Base-by-base conservation (phyloP, 257 asterid species). In the Lantana camara region DNA sequence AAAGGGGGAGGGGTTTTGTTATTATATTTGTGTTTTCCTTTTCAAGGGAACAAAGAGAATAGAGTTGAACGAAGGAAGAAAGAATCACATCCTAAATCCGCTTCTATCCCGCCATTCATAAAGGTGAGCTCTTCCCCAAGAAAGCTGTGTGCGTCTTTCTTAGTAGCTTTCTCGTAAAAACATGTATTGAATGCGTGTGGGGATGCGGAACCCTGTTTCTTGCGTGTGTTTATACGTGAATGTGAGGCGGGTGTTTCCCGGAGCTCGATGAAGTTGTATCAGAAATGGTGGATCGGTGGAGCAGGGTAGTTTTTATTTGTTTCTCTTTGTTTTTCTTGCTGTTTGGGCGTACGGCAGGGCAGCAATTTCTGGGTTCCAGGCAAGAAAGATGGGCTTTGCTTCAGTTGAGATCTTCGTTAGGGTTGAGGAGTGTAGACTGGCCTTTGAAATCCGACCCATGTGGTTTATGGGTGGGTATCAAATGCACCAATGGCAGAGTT, bases 381-480 rank as follows among this genome's bases (percentile, higher is more conserved):
- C 76, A 67, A 47, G 96, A 93, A 22, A 81, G 86, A 68, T 73
- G 75, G 53, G 80, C 90, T 60, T 77, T 93, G 75, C 89, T 94
- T 69, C 83, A 74, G 77, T 73, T 94, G 77, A 94, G 99, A 88
- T 88, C 96, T 82, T 88, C 98, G 6, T 77, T 94, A 80, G 99
- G 99, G 79, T 58, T 94, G 70, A 80, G 96, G 74, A 83, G 96
- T 2, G 78, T 29, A 79, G 87, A 88, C 34, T 94, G 99, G 99
- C 98, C 96, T 11, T 68, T 84, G 64, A 88, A 82, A 75, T 66
- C 82, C 69, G 90, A 88, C 80, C 99, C 97, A 11, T 94, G 99
- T 48, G 22, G 64, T 20, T 21, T 60, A 34, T 94, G 97, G 97
- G 79, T 20, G 22, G 98, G 98, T 32, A 63, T 94, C 57, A 71